Evolutionary conservation across 2,329 filamentous ascomycete species (phyloP).

Genomic region (Fusarium haematococcum): DNA sequence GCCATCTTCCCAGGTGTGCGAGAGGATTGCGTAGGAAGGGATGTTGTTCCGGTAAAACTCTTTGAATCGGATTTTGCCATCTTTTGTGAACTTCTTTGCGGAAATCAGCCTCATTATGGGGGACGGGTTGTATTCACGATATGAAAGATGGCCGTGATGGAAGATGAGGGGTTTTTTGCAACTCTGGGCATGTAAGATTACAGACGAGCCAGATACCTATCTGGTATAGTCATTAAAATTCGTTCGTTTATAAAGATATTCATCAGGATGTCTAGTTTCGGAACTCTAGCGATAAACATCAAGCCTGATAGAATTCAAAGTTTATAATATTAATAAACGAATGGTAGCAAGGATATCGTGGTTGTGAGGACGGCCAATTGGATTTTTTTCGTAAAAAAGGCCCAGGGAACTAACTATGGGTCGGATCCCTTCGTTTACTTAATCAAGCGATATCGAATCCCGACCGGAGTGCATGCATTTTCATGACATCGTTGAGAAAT

Average conservation of each 20-base stretch:
- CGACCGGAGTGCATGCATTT: no score
- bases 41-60: background rate
- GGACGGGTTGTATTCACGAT: no score
- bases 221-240: background rate
- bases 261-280: no score
- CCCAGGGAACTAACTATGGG: no score
- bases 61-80: background rate
- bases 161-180: background rate
- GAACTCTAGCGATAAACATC: no score
- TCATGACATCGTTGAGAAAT: background rate
- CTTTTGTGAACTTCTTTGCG: background rate
- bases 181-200: background rate
- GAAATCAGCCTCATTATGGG: background rate
- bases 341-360: no score
- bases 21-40: conserved; percentile 9
- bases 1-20: conserved; percentile 11
- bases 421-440: no score
- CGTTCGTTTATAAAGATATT: background rate
- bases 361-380: no score
- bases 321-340: no score
- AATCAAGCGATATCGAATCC: no score
- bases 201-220: background rate
- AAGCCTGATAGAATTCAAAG: no score
- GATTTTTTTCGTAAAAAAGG: no score
- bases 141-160: background rate